These are phyloP conservation scores for Tardiomyces blankii DNA, from an alignment of 1,139 yeast genomes.

Conservation along the genomic window DNA sequence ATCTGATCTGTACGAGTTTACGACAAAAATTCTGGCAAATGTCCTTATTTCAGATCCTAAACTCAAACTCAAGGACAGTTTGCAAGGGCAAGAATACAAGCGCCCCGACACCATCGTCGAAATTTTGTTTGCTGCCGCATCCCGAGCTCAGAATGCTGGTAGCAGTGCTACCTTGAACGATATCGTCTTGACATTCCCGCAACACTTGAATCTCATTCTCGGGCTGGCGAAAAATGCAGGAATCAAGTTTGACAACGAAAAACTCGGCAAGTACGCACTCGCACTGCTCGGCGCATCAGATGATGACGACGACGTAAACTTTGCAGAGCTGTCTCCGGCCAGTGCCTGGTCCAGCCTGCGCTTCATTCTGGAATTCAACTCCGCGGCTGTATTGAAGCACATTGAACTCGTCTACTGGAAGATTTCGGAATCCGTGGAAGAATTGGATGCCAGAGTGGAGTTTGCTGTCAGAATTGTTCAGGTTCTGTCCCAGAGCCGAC, in stretches of 20 bases:
- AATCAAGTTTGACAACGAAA: not conserved
- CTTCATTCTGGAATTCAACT: not conserved
- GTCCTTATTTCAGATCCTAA: not conserved
- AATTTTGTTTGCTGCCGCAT: not conserved
- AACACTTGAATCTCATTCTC: not conserved
- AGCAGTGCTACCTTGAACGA: not conserved
- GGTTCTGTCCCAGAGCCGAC: not conserved
- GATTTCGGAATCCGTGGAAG: not conserved
- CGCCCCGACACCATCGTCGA: not conserved
- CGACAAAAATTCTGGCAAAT: not conserved
- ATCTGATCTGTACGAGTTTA: not conserved
- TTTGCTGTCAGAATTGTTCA: not conserved
- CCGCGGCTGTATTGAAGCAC: not conserved
- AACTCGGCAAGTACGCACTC: not conserved
- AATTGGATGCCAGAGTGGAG: not conserved
- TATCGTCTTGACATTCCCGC: not conserved
- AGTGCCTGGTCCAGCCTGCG: not conserved
- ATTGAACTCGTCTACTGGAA: not conserved
- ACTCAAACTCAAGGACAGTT: not conserved
- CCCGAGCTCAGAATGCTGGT: not conserved
- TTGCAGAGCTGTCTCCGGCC: not conserved
- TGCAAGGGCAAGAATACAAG: not conserved
- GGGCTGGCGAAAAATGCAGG: not conserved
- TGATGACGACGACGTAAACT: not conserved
- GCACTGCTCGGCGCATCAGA: not conserved